These are phyloP conservation scores for Yamadazyma endophytica DNA, from an alignment of 805 yeast species.

Conservation along the genomic window DNA sequence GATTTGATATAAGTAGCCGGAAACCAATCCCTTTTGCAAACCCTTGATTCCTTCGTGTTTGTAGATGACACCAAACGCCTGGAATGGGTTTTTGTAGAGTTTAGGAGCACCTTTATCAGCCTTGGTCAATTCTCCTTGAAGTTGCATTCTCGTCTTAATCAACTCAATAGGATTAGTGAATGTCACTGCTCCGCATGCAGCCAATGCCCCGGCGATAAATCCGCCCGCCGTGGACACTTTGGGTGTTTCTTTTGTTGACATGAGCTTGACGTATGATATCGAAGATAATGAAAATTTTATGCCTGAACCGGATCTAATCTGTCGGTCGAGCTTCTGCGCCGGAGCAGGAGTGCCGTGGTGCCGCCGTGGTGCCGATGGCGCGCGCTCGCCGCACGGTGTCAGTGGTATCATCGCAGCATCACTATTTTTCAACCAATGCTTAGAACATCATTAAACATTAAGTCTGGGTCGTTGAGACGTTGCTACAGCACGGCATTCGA, in stretches of 20 bases:
- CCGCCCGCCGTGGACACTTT: conserved; percentile 69
- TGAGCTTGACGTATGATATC: not conserved
- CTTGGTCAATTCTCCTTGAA: conserved; percentile 84
- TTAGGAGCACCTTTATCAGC: conserved; percentile 44
- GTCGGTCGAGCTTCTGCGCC: too few relatives aligned
- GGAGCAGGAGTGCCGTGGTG: too few relatives aligned
- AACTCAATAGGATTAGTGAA: conserved; percentile 94
- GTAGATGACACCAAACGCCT: conserved; percentile 70
- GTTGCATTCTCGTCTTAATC: conserved; percentile 92
- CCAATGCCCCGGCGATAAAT: conserved; percentile 84
- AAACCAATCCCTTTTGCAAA: conserved; percentile 80
- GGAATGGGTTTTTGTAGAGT: conserved; percentile 76
- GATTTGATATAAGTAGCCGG: conserved; percentile 88
- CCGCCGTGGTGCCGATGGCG: too few relatives aligned
- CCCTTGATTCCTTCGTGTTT: conserved; percentile 84
- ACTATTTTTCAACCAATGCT: too few relatives aligned
- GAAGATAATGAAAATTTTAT: too few relatives aligned
- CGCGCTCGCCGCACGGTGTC: too few relatives aligned
- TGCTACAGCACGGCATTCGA: conserved; percentile 5
- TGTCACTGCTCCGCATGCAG: conserved; percentile 97
- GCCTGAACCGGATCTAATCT: too few relatives aligned
- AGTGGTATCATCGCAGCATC: too few relatives aligned
- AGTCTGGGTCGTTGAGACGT: conserved; percentile 2
- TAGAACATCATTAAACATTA: conserved; percentile 2
- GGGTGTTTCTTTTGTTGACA: conserved; percentile 12